A percentile compares a stretch with the other conserved stretches of the same genome.
Evolutionary conservation across 139 green algal genomes (phyloP).

Genomic region (Ostreobium quekettii): DNA sequence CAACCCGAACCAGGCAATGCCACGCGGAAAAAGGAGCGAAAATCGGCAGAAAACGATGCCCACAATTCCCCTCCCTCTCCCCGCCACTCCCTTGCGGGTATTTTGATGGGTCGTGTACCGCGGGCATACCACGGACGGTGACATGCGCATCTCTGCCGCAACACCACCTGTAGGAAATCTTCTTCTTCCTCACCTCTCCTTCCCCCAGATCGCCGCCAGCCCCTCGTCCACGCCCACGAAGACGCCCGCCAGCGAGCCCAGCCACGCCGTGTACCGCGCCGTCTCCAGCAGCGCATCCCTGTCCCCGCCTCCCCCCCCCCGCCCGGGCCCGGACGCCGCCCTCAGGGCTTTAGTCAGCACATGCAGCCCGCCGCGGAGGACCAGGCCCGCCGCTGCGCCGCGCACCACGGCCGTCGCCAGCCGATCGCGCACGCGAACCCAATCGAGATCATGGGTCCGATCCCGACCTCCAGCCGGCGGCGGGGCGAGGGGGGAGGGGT

Average conservation of each 20-base stretch:
- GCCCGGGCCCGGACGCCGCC: background rate
- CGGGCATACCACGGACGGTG: too few species aligned
- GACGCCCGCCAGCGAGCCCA: constrained; percentile 51
- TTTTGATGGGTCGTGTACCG: too few species aligned
- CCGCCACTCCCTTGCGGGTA: too few species aligned
- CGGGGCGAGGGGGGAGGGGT: too few species aligned
- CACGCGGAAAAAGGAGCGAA: too few species aligned
- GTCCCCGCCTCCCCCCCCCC: constrained; percentile 5
- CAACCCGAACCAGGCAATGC: too few species aligned
- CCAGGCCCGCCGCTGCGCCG: constrained; percentile 20
- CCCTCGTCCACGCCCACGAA: constrained; percentile 68
- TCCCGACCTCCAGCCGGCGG: too few species aligned
- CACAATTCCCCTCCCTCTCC: too few species aligned
- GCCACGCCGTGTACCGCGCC: constrained; percentile 51
- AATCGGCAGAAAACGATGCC: too few species aligned
- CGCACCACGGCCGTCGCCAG: constrained; percentile 17
- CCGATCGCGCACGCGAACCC: constrained; percentile 5
- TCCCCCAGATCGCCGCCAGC: constrained; percentile 53
- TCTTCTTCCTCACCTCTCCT: constrained; percentile 46
- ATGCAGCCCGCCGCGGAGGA: constrained; percentile 32
- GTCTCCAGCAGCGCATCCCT: constrained; percentile 44
- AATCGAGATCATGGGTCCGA: background rate
- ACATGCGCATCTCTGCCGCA: too few species aligned
- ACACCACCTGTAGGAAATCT: too few species aligned
- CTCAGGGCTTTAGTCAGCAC: constrained; percentile 21